These are phyloP conservation scores for Suillus sp. DNA, from an alignment of 768 basidiomycete species.

Conservation along the genomic window DNA sequence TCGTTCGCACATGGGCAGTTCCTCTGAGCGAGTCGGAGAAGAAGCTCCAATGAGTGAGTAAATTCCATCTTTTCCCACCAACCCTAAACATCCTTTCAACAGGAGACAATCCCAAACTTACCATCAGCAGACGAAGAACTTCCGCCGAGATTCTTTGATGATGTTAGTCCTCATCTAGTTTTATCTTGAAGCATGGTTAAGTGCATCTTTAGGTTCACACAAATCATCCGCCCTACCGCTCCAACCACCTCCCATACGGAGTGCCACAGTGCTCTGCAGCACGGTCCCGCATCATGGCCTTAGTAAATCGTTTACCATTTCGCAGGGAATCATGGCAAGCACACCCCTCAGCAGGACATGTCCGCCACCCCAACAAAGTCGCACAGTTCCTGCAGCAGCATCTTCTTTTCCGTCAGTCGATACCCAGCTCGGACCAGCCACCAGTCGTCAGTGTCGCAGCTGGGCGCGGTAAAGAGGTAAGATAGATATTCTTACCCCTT, in stretches of 20 bases:
- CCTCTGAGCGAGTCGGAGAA: background rate
- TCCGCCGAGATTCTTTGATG: background rate
- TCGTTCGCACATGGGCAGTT: background rate
- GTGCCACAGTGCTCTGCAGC: background rate
- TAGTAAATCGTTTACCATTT: background rate
- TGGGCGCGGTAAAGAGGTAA: background rate
- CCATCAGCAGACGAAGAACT: background rate
- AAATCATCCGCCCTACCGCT: background rate
- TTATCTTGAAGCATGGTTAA: background rate
- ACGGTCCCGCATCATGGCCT: background rate
- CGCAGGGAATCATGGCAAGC: background rate
- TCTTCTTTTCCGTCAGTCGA: background rate
- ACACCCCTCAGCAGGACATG: background rate
- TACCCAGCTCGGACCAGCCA: background rate
- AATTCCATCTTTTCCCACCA: background rate
- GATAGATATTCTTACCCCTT: background rate
- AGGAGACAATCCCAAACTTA: background rate
- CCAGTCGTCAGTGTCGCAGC: background rate
- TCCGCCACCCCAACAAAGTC: background rate
- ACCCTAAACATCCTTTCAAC: background rate
- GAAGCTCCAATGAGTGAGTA: background rate
- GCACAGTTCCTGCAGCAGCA: background rate
- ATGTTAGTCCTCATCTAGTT: background rate
- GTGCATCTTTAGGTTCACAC: background rate
- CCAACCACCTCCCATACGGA: background rate